Base-by-base conservation (phyloP, 805 yeast genomes). In the Isabelozyma pseudorhagii region DNA sequence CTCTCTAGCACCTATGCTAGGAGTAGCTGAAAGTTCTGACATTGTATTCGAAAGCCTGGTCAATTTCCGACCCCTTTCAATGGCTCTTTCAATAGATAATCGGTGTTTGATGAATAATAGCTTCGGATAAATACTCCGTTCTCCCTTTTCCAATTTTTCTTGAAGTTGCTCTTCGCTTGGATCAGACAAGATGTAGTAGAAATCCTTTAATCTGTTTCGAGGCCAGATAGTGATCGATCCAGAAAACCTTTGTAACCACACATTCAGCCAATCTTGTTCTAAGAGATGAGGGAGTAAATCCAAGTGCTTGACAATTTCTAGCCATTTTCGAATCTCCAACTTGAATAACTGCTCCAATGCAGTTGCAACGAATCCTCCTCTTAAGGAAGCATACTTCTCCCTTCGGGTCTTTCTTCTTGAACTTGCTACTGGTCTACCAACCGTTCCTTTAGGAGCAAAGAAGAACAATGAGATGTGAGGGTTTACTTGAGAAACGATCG, bases 221-320 rank as follows among this genome's bases (percentile, higher is more conserved):
- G 94, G 94, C 83, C 89, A 87, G 17, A 87, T 73, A 0, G 94
- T 88, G 9, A 87, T 83, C 0, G 88, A 77, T 1, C 96, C 96
- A 43, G 84, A 80, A 60, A 88, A 87, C 50, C 78, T 71, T 68
- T 87, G 96, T 28, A 88, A 67, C 78, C 88, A 87, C 14, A 87
- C 77, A 58, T 80, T 83, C 54, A 89, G 84, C 93, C 93, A 88
- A 65, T 87, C 94, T 63, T 84, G 89, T 56, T 85, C 85, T 71
- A 84, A 66, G 41, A 86, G 63, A 51, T 79, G 79, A 2, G 96
- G 96, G 44, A 86, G 69, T 21, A 87, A 68, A 51, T 87, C 89
- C 46, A 87, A 72, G 13, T 81, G 77, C 45, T 83, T 81, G 40
- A 85, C 74, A 55, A 87, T 73, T 56, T 84, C 82, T 44, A 87